Evolutionary conservation across 768 basidiomycete species (phyloP).

Genomic region (Rhodotorula sphaerocarpa): DNA sequence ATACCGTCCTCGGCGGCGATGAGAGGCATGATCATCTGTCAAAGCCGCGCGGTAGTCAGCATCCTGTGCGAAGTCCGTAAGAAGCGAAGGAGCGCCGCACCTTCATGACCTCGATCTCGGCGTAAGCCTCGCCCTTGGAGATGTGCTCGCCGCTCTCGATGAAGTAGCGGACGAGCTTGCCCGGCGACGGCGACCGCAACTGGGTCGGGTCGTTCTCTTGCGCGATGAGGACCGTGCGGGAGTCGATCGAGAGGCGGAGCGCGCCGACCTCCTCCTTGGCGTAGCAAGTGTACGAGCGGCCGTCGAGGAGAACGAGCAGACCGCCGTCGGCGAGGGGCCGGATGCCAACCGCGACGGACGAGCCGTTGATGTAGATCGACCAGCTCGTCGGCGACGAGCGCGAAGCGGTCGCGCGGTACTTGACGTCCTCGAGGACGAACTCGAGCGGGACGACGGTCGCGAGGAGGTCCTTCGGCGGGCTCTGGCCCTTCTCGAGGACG

Average conservation of each 20-base stretch:
- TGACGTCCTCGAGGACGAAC: constrained; percentile 91
- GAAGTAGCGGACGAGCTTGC: constrained; percentile 87
- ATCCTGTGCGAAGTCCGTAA: neutral
- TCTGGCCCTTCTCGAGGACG: constrained; percentile 94
- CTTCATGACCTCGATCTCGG: constrained; percentile 73
- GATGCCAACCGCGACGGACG: constrained; percentile 81
- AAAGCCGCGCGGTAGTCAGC: constrained; percentile 47
- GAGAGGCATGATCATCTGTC: constrained; percentile 99
- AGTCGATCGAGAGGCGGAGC: constrained; percentile 75
- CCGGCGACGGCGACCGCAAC: constrained; percentile 87
- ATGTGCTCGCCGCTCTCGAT: constrained; percentile 96
- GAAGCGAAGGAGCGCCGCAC: constrained; percentile 46
- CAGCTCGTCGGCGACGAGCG: constrained; percentile 79
- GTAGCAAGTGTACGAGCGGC: constrained; percentile 92
- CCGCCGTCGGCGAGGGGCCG: constrained; percentile 91
- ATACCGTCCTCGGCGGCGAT: constrained; percentile 87
- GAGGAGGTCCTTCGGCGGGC: constrained; percentile 83
- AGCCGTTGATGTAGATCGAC: constrained; percentile 95
- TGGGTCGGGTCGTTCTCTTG: constrained; percentile 99
- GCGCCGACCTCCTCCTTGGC: constrained; percentile 89
- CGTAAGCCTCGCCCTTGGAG: constrained; percentile 91
- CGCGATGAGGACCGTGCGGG: constrained; percentile 96
- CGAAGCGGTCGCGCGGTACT: constrained; percentile 91
- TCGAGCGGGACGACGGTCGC: constrained; percentile 61
- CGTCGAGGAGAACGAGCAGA: constrained; percentile 79